phyloP scores from a whole-genome alignment of 2,329 filamentous ascomycete species.

The Furcasterigmium sp. region DNA sequence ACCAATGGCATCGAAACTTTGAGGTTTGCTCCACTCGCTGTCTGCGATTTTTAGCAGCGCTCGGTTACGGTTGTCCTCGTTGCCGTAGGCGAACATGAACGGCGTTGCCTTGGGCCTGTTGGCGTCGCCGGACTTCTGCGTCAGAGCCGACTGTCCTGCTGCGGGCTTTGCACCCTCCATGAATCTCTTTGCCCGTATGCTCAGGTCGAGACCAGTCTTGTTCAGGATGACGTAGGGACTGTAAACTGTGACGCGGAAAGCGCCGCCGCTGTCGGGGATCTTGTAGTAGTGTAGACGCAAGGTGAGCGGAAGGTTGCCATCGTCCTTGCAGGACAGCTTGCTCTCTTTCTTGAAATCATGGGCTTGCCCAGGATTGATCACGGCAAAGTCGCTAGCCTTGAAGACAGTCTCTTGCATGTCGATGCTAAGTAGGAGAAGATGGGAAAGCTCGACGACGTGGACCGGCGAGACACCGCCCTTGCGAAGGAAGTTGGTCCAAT shows the following conservation, averaged over 20 bases:
- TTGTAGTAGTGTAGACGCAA: conserved; percentile 87
- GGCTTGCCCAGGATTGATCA: conserved; percentile 85
- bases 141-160: conserved; percentile 68
- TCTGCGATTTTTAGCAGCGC: conserved; percentile 82
- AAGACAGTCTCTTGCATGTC: conserved; percentile 96
- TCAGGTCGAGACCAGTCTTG: conserved; percentile 85
- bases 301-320: conserved; percentile 70
- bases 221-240: conserved; percentile 94
- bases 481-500: conserved; percentile 96
- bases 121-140: conserved; percentile 35
- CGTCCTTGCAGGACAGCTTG: conserved; percentile 75
- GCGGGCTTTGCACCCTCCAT: conserved; percentile 76
- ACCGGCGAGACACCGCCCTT: conserved; percentile 97
- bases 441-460: conserved; percentile 93
- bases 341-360: conserved; percentile 87
- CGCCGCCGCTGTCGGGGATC: conserved; percentile 86
- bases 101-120: conserved; percentile 69
- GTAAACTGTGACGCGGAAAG: conserved; percentile 93
- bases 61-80: conserved; percentile 85
- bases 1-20: conserved; percentile 96
- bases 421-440: conserved; percentile 84
- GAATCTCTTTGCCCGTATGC: conserved; percentile 83
- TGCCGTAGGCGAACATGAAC: conserved; percentile 93
- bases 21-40: conserved; percentile 93
- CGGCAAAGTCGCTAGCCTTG: conserved; percentile 92